Evolutionary conservation across 192 early-diverging fungal genomes (phyloP), one percentile per base, ranked within the genome.

Genomic region (Backusella tarrabulga): DNA sequence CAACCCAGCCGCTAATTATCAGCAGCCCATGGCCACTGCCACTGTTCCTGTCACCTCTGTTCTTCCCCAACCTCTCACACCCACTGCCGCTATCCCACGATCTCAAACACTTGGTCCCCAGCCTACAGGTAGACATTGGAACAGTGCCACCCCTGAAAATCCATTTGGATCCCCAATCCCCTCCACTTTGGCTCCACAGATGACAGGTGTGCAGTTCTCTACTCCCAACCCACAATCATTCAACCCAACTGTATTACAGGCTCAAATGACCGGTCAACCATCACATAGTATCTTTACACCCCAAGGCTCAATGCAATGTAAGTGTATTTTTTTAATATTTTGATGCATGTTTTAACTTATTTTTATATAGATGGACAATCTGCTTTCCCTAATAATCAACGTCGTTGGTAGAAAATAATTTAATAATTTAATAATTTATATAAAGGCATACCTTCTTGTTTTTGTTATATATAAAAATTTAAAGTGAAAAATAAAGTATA

Each of bases 81-180:
- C 76, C 60, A 21, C 73, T 77, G n/a, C 79, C 76, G 44, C 80
- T 76, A 40, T 70, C 12, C 35, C 54, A 34, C 41, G 68, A 41
- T 21, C 79, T 21, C 80, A 81, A 9, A 77, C 77, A 0, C 75
- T 79, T 32, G 42, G 35, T 29, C 56, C 84, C 50, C 86, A 87
- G 35, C 67, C 79, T 9, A 87, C 86, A 11, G 86, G 86, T 34
- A 73, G 73, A 67, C 83, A 72, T 52, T 87, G 83, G 85, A 74
- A 70, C 40, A 80, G 80, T 34, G 81, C 85, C 1, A 84, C 80
- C 5, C 77, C 80, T 11, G 77, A 82, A 14, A 82, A 82, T 75
- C 80, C 80, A 60, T 82, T 82, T 68, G 80, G 80, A 40, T 82
- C 80, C 11, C 76, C 76, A 56, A 66, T 75, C 32, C 52, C 66